A percentile compares a stretch with the other conserved stretches of the same genome.
Conservation (phyloP, 768 basidiomycete genomes). For the Suillus occidentalis region DNA sequence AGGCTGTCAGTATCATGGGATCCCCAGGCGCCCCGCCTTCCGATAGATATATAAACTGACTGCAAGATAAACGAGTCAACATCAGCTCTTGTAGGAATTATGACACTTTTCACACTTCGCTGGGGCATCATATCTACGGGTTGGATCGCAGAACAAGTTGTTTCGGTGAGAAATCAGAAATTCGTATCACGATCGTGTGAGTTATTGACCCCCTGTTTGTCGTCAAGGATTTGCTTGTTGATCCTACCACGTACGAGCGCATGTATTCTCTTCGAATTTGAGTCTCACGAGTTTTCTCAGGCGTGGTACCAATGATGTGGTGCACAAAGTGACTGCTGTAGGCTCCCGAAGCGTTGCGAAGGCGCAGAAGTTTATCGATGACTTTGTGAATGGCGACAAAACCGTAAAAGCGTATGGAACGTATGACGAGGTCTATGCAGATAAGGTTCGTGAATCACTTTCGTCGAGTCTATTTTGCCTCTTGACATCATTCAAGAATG, state of each 20-base stretch:
- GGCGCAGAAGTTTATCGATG: constrained; percentile 45
- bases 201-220: not conserved
- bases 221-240: constrained; percentile 44
- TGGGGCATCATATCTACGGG: constrained; percentile 58
- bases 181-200: not conserved
- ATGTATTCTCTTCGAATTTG: constrained; percentile 11
- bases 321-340: constrained; percentile 42
- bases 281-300: constrained; percentile 17
- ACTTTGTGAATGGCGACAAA: constrained; percentile 30
- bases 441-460: constrained; percentile 33
- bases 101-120: constrained; percentile 32
- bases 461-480: not conserved
- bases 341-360: constrained; percentile 49
- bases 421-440: constrained; percentile 46
- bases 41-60: not conserved
- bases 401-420: constrained; percentile 42
- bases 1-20: not conserved
- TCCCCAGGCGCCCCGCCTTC: not conserved
- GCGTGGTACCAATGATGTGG: constrained; percentile 37
- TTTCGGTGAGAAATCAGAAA: constrained; percentile 33
- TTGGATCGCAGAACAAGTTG: constrained; percentile 45
- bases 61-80: not conserved
- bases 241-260: constrained; percentile 41
- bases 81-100: not conserved
- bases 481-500: constrained; percentile 28